These are phyloP conservation scores for Smallanthus sonchifolius DNA, from an alignment of 129 eudicot genomes.

Conservation along the genomic window DNA sequence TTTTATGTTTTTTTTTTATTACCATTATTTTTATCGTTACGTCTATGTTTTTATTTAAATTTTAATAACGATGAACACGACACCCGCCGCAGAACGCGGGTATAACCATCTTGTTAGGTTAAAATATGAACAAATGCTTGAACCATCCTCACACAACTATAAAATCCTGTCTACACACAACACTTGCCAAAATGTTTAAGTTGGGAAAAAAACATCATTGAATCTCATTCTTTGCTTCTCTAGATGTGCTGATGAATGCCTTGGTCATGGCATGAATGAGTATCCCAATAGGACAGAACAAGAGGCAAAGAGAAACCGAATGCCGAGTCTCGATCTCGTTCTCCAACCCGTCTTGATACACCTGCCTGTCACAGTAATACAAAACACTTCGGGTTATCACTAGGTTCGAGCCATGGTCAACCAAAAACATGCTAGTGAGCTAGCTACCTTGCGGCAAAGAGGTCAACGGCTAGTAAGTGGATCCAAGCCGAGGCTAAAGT, in stretches of 20 bases:
- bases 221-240: constrained; percentile 19
- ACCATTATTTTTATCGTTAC: too few relatives aligned
- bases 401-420: constrained; percentile 3
- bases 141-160: neutral
- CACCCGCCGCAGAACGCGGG: too few relatives aligned
- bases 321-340: constrained; percentile 79
- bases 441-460: constrained; percentile 87
- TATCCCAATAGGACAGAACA: constrained; percentile 84
- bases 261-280: constrained; percentile 75
- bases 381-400: neutral
- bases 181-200: constrained; percentile 1
- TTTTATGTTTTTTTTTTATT: too few relatives aligned
- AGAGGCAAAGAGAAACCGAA: constrained; percentile 82
- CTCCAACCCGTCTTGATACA: constrained; percentile 79
- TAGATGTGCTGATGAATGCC: constrained; percentile 35
- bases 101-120: neutral
- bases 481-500: constrained; percentile 98
- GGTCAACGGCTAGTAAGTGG: constrained; percentile 80
- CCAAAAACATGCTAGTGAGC: constrained; percentile 3
- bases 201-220: constrained; percentile 23
- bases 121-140: neutral
- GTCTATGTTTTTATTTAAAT: too few relatives aligned
- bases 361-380: constrained; percentile 52
- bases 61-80: too few relatives aligned
- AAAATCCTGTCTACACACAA: constrained; percentile 8